Evolutionary conservation across 352 stramenopile species (phyloP), one percentile per base, ranked within the genome.

Genomic region (Globisporangium polare): DNA sequence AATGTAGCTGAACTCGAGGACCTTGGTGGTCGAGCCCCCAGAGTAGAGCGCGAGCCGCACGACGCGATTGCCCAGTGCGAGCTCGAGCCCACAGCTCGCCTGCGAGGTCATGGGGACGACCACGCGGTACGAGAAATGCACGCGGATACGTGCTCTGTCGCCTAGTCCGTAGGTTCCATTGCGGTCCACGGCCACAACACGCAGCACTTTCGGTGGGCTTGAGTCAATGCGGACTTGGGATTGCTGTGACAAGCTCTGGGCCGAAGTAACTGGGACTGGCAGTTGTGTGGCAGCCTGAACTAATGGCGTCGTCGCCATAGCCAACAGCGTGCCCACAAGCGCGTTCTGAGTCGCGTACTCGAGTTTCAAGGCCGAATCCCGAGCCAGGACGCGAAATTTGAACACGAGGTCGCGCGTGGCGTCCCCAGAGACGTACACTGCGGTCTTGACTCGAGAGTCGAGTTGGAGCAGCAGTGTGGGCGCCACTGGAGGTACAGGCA

Each of bases 91-190:
- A 29, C 84, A 88, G 1, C 56, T 63, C 1, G 68, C 58, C 35
- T 31, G 35, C 10, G 50, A 50, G 0, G 10, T 24, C 1, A 9
- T 31, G 6, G 60, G 37, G 26, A 69, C 75, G 13, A 72, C 69
- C 3, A 91, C 77, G 5, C 62, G 74, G 42, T 78, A 86, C 1
- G 81, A 88, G 47, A 90, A 91, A 0, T 57, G 56, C 0, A 91
- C 68, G 18, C 63, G 67, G 26, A 93, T 42, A 0, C 37, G 66
- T 43, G 91, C 29, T 9, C 46, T 51, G 39, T 89, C 78, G 13
- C 53, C 53, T 0, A 79, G 56, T 3, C 71, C 71, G 56, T 90
- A 92, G 2, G 66, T 81, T 22, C 77, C 77, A 60, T 85, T 67
- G 0, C 68, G 78, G 47, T 66, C 67, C 0, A 62, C 27, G 2